These are phyloP conservation scores for Fonsecaea multimorphosa DNA, from an alignment of 2,329 filamentous ascomycete species.

Conservation along the genomic window DNA sequence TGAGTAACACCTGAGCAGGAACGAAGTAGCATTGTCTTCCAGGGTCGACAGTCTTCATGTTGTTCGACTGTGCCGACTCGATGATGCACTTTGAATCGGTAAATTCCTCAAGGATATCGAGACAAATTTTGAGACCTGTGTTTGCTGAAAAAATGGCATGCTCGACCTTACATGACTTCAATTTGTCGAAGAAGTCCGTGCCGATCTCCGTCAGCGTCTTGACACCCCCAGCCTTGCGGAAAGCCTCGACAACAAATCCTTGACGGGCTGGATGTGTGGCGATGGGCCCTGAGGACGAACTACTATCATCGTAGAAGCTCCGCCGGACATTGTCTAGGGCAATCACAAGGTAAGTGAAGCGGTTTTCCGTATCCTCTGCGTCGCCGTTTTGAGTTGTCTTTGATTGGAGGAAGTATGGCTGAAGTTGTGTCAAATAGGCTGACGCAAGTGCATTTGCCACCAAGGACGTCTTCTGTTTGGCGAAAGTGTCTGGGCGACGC, in stretches of 20 bases:
- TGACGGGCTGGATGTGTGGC: constrained; percentile 43
- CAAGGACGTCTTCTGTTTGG: constrained; percentile 65
- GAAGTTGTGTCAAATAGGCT: constrained; percentile 71
- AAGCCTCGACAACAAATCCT: constrained; percentile 81
- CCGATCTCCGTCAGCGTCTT: constrained; percentile 75
- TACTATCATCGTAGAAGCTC: constrained; percentile 48
- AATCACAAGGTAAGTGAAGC: constrained; percentile 79
- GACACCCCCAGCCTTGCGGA: constrained; percentile 81
- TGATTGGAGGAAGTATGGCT: constrained; percentile 54
- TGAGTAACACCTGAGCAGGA: constrained; percentile 79
- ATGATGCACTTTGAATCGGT: constrained; percentile 77
- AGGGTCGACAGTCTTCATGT: constrained; percentile 60
- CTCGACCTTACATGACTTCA: constrained; percentile 55
- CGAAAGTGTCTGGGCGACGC: constrained; percentile 70
- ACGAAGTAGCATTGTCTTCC: constrained; percentile 67
- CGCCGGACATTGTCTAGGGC: constrained; percentile 69
- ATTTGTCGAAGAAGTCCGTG: constrained; percentile 68
- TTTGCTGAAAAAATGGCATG: constrained; percentile 59
- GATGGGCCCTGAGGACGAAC: constrained; percentile 23
- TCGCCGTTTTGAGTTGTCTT: constrained; percentile 46
- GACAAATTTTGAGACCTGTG: constrained; percentile 77
- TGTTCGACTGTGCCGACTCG: constrained; percentile 72
- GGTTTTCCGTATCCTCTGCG: constrained; percentile 63
- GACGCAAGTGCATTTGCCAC: constrained; percentile 74
- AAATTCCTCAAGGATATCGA: constrained; percentile 68